Percentiles rank a stretch among this genome's conserved stretches.
Evolutionary conservation across 2,329 filamentous ascomycete genomes (phyloP).

Genomic region (Xylariaceae sp.): DNA sequence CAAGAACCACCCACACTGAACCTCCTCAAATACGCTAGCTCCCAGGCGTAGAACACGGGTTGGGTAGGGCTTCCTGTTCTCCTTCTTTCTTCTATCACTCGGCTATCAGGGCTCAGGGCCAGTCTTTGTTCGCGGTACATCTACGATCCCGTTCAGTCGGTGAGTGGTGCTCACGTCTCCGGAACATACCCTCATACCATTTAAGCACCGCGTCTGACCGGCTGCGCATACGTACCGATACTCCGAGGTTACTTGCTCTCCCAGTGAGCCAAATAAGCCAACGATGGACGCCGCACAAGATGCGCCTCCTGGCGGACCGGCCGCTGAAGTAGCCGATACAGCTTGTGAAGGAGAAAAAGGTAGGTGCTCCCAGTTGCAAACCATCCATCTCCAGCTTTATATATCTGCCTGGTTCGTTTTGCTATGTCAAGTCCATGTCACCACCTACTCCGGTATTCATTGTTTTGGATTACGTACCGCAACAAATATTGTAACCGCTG

Average conservation of each 20-base stretch:
- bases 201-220: no score
- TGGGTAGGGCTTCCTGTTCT: neutral
- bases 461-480: neutral
- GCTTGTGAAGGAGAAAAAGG: conserved; percentile 4
- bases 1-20: neutral
- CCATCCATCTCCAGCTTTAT: neutral
- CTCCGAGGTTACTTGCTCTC: neutral
- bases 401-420: neutral
- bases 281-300: no score
- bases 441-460: neutral
- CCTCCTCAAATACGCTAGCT: neutral
- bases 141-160: neutral
- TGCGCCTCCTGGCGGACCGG: neutral
- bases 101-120: neutral
- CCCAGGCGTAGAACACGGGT: neutral
- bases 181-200: no score
- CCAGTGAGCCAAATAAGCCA: neutral
- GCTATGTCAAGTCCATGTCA: neutral
- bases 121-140: neutral
- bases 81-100: neutral
- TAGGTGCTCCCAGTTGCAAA: neutral
- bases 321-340: neutral
- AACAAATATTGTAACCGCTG: neutral
- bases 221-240: neutral
- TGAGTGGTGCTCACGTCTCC: no score